Evolutionary conservation across 2,329 filamentous ascomycete genomes (phyloP).

Genomic region (Gnomoniopsis smithogilvyi): DNA sequence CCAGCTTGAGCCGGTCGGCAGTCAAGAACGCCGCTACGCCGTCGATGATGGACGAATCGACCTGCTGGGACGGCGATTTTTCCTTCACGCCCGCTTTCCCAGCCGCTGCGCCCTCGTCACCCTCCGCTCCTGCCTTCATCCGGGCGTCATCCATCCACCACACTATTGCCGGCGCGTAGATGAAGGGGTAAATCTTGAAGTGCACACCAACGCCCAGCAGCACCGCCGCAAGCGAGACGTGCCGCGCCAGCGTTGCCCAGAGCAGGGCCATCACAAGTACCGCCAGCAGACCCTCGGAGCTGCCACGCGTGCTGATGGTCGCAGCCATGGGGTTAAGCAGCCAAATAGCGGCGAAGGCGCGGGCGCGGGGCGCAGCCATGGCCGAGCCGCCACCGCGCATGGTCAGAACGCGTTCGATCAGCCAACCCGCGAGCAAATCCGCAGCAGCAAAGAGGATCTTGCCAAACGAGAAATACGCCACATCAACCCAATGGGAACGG

Average conservation of each 20-base stretch:
- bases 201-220: slow-evolving; percentile 84
- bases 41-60: slow-evolving; percentile 26
- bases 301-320: slow-evolving; percentile 91
- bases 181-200: slow-evolving; percentile 98
- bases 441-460: slow-evolving; percentile 82
- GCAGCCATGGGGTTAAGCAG: slow-evolving; percentile 97
- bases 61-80: slow-evolving; percentile 2
- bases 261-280: slow-evolving; percentile 79
- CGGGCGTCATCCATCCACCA: slow-evolving; percentile 72
- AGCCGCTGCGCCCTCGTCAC: not conserved
- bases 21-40: slow-evolving; percentile 45
- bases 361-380: slow-evolving; percentile 53
- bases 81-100: not conserved
- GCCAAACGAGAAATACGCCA: slow-evolving; percentile 72
- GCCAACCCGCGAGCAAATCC: slow-evolving; percentile 80
- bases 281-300: slow-evolving; percentile 85
- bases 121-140: slow-evolving; percentile 22
- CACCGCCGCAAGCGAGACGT: slow-evolving; percentile 64
- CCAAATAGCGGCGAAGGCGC: slow-evolving; percentile 84
- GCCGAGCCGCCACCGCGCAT: slow-evolving; percentile 26
- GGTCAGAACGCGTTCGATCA: slow-evolving; percentile 52
- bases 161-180: slow-evolving; percentile 79
- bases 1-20: slow-evolving; percentile 52
- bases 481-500: slow-evolving; percentile 22
- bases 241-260: slow-evolving; percentile 70